Evolutionary conservation across 768 basidiomycete genomes (phyloP).

Genomic region (Daedaleopsis sinensis): DNA sequence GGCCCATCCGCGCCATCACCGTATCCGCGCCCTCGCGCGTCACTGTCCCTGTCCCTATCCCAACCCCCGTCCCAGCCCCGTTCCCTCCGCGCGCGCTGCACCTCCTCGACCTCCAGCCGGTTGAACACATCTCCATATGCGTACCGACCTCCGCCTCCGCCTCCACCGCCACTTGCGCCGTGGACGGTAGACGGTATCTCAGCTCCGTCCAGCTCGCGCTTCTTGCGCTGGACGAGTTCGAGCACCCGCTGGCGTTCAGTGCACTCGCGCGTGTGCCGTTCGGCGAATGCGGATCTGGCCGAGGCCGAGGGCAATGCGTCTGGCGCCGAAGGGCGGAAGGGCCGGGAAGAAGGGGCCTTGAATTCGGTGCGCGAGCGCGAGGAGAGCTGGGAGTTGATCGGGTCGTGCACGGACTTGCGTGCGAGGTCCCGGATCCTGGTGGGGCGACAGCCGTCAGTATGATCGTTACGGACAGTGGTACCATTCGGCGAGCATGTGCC

Average conservation of each 20-base stretch:
- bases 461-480: too few species aligned
- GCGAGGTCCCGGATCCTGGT: constrained; percentile 67
- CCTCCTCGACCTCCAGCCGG: constrained; percentile 69
- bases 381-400: constrained; percentile 72
- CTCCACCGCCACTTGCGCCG: too few species aligned
- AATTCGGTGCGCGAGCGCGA: constrained; percentile 33
- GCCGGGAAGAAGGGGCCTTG: constrained; percentile 21
- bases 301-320: too few species aligned
- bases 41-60: constrained; percentile 3
- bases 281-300: constrained; percentile 40
- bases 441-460: too few species aligned
- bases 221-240: constrained; percentile 69
- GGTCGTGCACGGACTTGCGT: constrained; percentile 67
- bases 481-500: too few species aligned
- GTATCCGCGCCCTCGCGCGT: neutral
- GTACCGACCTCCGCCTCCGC: constrained; percentile 46
- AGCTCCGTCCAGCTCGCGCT: constrained; percentile 63
- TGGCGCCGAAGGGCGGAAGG: constrained; percentile 5
- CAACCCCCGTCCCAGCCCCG: too few species aligned
- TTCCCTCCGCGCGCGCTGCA: constrained; percentile 52
- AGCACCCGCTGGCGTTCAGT: constrained; percentile 75
- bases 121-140: constrained; percentile 78
- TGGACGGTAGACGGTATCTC: constrained; percentile 74
- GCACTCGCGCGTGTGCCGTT: constrained; percentile 70
- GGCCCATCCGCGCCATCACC: too few species aligned